A percentile compares a stretch with the other conserved stretches of the same genome.
These are phyloP conservation scores for Saturnispora serradocipensis DNA, from an alignment of 805 yeast genomes.

Conservation along the genomic window DNA sequence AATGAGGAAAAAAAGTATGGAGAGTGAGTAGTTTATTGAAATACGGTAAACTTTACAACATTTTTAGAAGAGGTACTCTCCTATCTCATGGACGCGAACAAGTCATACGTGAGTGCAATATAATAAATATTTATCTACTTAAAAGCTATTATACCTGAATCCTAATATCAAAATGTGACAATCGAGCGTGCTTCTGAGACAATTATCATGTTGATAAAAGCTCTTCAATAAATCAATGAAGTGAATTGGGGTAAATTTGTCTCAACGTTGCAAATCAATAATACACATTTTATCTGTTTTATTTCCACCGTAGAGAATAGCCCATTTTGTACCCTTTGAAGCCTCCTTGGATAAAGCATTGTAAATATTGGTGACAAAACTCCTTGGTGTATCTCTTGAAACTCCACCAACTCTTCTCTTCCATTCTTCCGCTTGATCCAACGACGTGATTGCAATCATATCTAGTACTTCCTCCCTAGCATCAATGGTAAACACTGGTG, in stretches of 20 bases:
- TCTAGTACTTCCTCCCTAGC: slow-evolving; percentile 77
- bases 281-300: slow-evolving; percentile 64
- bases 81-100: too few relatives aligned
- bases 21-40: too few relatives aligned
- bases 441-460: slow-evolving; percentile 67
- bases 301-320: slow-evolving; percentile 69
- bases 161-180: background rate
- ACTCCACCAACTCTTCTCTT: slow-evolving; percentile 74
- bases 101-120: background rate
- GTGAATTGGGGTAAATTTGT: too few relatives aligned
- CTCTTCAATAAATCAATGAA: too few relatives aligned
- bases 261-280: slow-evolving; percentile 51
- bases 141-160: background rate
- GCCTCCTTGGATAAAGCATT: slow-evolving; percentile 67
- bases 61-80: too few relatives aligned
- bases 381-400: slow-evolving; percentile 70
- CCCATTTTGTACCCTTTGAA: slow-evolving; percentile 63
- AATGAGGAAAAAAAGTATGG: too few relatives aligned
- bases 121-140: too few relatives aligned
- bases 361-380: slow-evolving; percentile 68
- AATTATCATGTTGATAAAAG: too few relatives aligned
- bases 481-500: slow-evolving; percentile 76
- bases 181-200: background rate
- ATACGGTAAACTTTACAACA: too few relatives aligned
- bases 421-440: slow-evolving; percentile 76